Percentiles rank a stretch among this genome's conserved stretches.
phyloP scores from a whole-genome alignment of 2,329 filamentous ascomycete species.

The Plectosphaerella cucumerina region DNA sequence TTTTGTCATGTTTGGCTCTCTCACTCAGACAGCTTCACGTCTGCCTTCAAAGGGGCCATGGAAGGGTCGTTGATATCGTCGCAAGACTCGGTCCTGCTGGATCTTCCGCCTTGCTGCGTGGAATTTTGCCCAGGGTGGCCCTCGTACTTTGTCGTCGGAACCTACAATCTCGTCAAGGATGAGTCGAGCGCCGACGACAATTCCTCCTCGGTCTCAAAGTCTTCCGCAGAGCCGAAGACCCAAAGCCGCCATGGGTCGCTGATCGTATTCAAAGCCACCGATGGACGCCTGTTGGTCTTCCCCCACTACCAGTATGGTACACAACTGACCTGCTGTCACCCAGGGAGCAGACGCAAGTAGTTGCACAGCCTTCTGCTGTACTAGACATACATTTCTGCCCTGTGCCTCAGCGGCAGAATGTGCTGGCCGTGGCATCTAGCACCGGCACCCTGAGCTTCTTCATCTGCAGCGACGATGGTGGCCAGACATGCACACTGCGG shows the following conservation, averaged over 20 bases:
- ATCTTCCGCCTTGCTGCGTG: constrained; percentile 73
- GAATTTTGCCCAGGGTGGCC: constrained; percentile 63
- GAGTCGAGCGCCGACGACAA: constrained; percentile 8
- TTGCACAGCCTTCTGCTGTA: constrained; percentile 66
- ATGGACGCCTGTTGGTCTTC: constrained; percentile 49
- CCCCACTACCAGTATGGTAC: constrained; percentile 1
- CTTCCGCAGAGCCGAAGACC: constrained; percentile 24
- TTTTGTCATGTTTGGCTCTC: no score
- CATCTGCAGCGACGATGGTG: constrained; percentile 37
- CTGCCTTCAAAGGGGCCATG: no score
- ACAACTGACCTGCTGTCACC: background rate
- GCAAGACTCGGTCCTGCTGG: constrained; percentile 47
- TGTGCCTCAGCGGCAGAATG: constrained; percentile 33
- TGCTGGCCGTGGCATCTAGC: constrained; percentile 74
- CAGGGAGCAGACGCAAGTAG: constrained; percentile 1
- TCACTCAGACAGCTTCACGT: no score
- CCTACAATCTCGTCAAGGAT: constrained; percentile 68
- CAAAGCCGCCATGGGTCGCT: constrained; percentile 73
- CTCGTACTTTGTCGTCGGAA: constrained; percentile 73
- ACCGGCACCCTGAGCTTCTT: constrained; percentile 68
- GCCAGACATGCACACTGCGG: constrained; percentile 27
- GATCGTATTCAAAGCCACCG: constrained; percentile 57
- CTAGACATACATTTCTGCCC: constrained; percentile 82
- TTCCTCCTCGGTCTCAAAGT: no score
- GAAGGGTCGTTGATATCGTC: constrained; percentile 28